Evolutionary conservation across 2,329 filamentous ascomycete genomes (phyloP).

Genomic region (Leptographium procerum): DNA sequence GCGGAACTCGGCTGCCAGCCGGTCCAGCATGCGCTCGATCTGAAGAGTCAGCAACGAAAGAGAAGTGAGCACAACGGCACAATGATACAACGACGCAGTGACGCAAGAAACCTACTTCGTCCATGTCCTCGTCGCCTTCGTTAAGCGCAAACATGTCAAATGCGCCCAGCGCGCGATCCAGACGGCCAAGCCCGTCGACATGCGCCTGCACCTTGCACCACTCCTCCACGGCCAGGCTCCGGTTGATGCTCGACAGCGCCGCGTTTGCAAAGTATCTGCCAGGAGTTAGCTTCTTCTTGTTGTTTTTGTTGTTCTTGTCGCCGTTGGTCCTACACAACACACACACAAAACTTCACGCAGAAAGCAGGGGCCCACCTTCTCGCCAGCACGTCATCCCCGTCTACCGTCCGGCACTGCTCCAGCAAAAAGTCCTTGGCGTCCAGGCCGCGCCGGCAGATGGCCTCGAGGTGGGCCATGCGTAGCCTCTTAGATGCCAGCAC

Average conservation of each 20-base stretch:
- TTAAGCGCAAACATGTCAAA: slow-evolving; percentile 86
- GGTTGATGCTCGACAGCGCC: slow-evolving; percentile 68
- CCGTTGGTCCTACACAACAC: too few species aligned
- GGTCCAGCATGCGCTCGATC: slow-evolving; percentile 41
- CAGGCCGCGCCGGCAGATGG: slow-evolving; percentile 63
- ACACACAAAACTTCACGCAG: too few species aligned
- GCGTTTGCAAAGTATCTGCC: slow-evolving; percentile 62
- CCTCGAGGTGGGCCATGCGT: slow-evolving; percentile 57
- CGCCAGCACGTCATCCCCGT: slow-evolving; percentile 62
- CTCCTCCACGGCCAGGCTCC: slow-evolving; percentile 63
- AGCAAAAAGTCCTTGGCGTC: slow-evolving; percentile 81
- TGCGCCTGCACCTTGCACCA: slow-evolving; percentile 50
- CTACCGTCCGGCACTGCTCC: slow-evolving; percentile 47
- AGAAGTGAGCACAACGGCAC: not conserved
- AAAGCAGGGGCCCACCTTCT: too few species aligned
- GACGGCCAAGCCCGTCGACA: slow-evolving; percentile 19
- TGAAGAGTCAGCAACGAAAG: not conserved
- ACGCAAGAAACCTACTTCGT: slow-evolving; percentile 43
- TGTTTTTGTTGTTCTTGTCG: too few species aligned
- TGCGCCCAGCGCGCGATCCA: slow-evolving; percentile 67
- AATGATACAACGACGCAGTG: not conserved
- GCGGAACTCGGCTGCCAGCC: slow-evolving; percentile 46
- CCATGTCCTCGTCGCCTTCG: slow-evolving; percentile 59
- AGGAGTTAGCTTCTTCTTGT: too few species aligned
- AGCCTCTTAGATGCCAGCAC: slow-evolving; percentile 61